Evolutionary conservation across 2,329 filamentous ascomycete genomes (phyloP), one percentile per base, ranked within the genome.

Genomic region (Paracorniculantispora psalliotae): DNA sequence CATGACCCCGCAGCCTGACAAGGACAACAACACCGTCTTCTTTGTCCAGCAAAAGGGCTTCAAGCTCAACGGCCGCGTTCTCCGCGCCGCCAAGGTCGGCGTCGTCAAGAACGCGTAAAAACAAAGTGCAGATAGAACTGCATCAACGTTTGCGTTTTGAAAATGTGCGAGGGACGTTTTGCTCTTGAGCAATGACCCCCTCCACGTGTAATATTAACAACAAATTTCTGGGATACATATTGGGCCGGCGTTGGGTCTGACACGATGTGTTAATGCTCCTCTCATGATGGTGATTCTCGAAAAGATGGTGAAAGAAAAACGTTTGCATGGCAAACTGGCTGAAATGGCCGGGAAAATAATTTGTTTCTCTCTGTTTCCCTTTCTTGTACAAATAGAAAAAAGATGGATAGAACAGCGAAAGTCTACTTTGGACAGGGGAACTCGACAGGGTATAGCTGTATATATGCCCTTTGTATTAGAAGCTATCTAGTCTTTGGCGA

Each of bases 31-130:
- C 67, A 89, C 86, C 59, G 90, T 97, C 69, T 94, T 97, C 79
- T 86, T 88, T 73, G 91, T 91, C 52, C 93, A 97, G 81, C 90
- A 91, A 76, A 97, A 96, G 82, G 94, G 94, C 57, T 99, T 96
- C 81, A 86, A 86, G 76, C 84, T 97, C 64, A 97, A 99, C 72
- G 92, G 93, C 61, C 83, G 94, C 62, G 82, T 96, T 59, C 77
- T 99, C 69, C 86, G 94, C 73, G 91, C 93, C 63, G 91, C 93
- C 71, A 96, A 97, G 83, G 93, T 97, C 64, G 92, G 93, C 71
- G 92, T 97, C 60, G 92, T 96, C 65, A 96, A 94, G 84, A 96
- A 94, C 78, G 72, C 74, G 67, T 79, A 77, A 72, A 60, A n/a
- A n/a, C n/a, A n/a, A n/a, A 50, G 44, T 63, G 60, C 56, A 51